phyloP scores from a whole-genome alignment of 2,329 filamentous ascomycete species.

The Clonostachys byssicola region DNA sequence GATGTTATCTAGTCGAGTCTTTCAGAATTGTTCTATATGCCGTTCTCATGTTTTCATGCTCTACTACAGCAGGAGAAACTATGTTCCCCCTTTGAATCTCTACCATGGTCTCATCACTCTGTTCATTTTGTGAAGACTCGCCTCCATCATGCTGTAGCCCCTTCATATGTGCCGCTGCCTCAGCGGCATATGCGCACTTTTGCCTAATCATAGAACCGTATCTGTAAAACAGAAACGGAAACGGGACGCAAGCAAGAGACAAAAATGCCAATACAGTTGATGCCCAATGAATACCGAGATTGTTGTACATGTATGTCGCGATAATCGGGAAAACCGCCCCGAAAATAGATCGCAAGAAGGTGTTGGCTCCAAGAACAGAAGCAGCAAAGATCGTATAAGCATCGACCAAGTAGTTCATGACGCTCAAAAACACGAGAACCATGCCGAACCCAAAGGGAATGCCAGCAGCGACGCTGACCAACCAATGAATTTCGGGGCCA shows the following conservation, averaged over 20 bases:
- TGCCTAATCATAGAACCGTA: conserved; percentile 33
- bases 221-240: conserved; percentile 59
- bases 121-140: too few species aligned
- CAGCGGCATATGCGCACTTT: conserved; percentile 50
- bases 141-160: too few species aligned
- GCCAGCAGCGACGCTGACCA: conserved; percentile 29
- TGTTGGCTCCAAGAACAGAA: conserved; percentile 63
- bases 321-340: conserved; percentile 68
- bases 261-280: conserved; percentile 66
- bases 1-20: too few species aligned
- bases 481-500: conserved; percentile 44
- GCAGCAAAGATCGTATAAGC: conserved; percentile 68
- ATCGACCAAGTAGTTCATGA: conserved; percentile 61
- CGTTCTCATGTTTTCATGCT: too few species aligned
- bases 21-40: too few species aligned
- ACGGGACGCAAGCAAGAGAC: conserved; percentile 48
- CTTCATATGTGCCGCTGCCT: conserved; percentile 11
- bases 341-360: conserved; percentile 63
- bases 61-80: too few species aligned
- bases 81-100: too few species aligned
- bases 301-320: conserved; percentile 45
- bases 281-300: conserved; percentile 68
- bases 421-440: conserved; percentile 55
- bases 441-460: conserved; percentile 44
- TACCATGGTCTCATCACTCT: too few species aligned